Conservation (phyloP, 257 asterid genomes). For the Ocimum tenuiflorum region DNA sequence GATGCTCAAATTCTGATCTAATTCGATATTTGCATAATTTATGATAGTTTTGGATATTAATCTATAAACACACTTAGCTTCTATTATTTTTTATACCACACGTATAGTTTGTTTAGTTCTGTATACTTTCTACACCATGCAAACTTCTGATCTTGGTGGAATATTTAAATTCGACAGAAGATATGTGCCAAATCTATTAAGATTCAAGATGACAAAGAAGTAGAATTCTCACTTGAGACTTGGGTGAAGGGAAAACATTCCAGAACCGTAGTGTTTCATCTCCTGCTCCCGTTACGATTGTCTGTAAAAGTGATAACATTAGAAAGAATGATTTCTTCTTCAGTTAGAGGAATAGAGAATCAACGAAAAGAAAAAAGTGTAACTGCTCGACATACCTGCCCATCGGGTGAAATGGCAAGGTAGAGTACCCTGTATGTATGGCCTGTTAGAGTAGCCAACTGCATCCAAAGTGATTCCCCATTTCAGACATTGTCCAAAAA, state of each 20-base stretch:
- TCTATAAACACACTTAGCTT: no score
- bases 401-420: conserved; percentile 97
- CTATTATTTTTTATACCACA: no score
- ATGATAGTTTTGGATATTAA: no score
- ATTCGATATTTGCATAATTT: no score
- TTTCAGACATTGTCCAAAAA: background rate
- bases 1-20: no score
- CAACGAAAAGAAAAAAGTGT: background rate
- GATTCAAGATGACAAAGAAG: background rate
- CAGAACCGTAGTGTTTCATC: conserved; percentile 95
- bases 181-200: background rate
- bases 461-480: conserved; percentile 26
- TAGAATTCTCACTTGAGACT: conserved; percentile 59
- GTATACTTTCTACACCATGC: background rate
- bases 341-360: background rate
- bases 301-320: conserved; percentile 33
- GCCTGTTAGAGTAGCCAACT: conserved; percentile 94
- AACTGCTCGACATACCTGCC: conserved; percentile 51
- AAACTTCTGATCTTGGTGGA: background rate
- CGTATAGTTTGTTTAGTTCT: no score
- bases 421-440: conserved; percentile 85
- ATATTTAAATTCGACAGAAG: background rate
- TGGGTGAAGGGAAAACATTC: conserved; percentile 91
- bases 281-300: conserved; percentile 97
- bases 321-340: background rate